Conservation (phyloP, 352 stramenopile genomes). For the Phytophthora pluvialis region DNA sequence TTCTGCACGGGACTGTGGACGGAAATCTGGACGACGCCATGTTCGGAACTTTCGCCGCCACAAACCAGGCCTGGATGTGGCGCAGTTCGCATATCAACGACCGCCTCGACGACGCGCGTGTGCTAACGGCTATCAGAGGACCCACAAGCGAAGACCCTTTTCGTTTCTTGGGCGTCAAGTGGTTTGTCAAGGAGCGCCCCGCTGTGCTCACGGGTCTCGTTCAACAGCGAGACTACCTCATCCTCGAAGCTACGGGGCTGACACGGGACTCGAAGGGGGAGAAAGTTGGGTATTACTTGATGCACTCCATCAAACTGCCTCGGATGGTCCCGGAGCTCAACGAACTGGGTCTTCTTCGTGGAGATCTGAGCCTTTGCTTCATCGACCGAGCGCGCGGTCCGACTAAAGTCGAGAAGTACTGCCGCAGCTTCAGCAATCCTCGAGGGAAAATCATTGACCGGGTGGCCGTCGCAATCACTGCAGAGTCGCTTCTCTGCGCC, state of each 20-base stretch:
- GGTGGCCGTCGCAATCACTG: background rate
- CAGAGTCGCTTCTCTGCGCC: background rate
- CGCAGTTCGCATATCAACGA: conserved; percentile 6
- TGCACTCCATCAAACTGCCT: conserved; percentile 8
- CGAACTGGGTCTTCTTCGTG: conserved; percentile 4
- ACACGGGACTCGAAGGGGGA: conserved; percentile 1
- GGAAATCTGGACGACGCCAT: conserved; percentile 3
- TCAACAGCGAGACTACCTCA: conserved; percentile 8
- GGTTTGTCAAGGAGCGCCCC: conserved; percentile 8
- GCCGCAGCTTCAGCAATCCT: conserved; percentile 3
- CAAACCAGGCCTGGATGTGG: conserved; percentile 7
- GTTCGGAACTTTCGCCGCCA: conserved; percentile 6
- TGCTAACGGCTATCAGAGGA: background rate
- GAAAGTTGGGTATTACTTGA: conserved; percentile 1
- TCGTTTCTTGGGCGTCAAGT: conserved; percentile 1
- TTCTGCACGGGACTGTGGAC: conserved; percentile 1
- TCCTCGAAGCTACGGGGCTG: conserved; percentile 3
- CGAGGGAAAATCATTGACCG: conserved; percentile 4
- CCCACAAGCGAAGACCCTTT: conserved; percentile 8
- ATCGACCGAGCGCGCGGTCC: background rate
- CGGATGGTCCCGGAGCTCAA: conserved; percentile 1
- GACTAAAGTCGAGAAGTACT: conserved; percentile 7
- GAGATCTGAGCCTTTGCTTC: conserved; percentile 6
- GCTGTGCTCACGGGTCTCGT: conserved; percentile 3
- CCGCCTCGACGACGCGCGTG: conserved; percentile 2